Evolutionary conservation across 2,329 filamentous ascomycete genomes (phyloP).

Genomic region (Colletotrichum brevisporum): DNA sequence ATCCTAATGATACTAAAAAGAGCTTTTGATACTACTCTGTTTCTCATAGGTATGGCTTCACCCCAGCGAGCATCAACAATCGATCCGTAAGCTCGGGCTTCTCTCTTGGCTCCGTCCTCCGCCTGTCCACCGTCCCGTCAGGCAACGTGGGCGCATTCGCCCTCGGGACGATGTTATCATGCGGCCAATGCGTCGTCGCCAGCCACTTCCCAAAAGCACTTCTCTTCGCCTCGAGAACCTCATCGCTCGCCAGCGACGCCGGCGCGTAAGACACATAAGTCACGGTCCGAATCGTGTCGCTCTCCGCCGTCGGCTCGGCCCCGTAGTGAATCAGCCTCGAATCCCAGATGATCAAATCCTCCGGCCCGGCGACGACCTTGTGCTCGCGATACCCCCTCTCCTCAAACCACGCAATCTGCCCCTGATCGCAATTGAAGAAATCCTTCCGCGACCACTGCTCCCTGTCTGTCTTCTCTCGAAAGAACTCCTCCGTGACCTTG

Average conservation of each 20-base stretch:
- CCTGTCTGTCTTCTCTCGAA: conserved; percentile 12
- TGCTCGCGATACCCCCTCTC: conserved; percentile 48
- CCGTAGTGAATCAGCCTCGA: conserved; percentile 52
- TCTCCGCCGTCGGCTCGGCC: conserved; percentile 42
- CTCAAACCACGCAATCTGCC: conserved; percentile 46
- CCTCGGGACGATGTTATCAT: conserved; percentile 53
- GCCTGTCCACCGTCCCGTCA: conserved; percentile 42
- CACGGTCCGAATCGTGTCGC: conserved; percentile 51
- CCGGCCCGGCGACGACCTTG: conserved; percentile 52
- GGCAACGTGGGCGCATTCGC: conserved; percentile 39
- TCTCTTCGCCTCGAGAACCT: conserved; percentile 41
- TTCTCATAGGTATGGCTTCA: not conserved
- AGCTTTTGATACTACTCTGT: too few species aligned
- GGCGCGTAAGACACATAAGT: conserved; percentile 55
- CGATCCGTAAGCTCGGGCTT: conserved; percentile 16
- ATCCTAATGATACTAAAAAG: too few species aligned
- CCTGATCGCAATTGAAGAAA: not conserved
- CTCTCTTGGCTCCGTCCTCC: conserved; percentile 16
- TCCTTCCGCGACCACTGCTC: conserved; percentile 20
- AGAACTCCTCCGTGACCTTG: conserved; percentile 23
- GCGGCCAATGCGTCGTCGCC: conserved; percentile 50
- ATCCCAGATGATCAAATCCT: conserved; percentile 54
- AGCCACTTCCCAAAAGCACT: conserved; percentile 44
- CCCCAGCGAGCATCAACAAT: conserved; percentile 18
- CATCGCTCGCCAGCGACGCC: conserved; percentile 49